Evolutionary conservation across 1,139 yeast genomes (phyloP).

Genomic region (Meyerozyma athensensis): DNA sequence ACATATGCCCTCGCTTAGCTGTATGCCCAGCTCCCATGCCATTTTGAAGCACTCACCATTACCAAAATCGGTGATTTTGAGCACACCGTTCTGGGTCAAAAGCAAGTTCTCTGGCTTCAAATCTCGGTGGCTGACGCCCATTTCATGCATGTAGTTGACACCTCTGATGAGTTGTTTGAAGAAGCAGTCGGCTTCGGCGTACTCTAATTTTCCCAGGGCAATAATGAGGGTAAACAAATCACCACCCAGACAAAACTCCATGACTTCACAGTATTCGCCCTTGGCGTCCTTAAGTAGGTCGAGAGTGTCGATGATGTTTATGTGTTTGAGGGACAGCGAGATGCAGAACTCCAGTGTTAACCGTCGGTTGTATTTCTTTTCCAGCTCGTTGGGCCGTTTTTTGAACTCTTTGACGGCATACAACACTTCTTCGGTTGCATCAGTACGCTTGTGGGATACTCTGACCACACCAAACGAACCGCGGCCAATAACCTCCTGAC

Average conservation of each 20-base stretch:
- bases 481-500: conserved; percentile 46
- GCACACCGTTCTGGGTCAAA: conserved; percentile 69
- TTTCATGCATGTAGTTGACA: conserved; percentile 91
- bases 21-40: conserved; percentile 94
- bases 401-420: conserved; percentile 48
- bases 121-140: conserved; percentile 96
- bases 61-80: conserved; percentile 94
- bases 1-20: conserved; percentile 77
- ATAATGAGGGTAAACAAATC: conserved; percentile 83
- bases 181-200: conserved; percentile 89
- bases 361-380: conserved; percentile 41
- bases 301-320: conserved; percentile 70
- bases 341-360: conserved; percentile 46
- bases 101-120: conserved; percentile 89
- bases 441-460: conserved; percentile 37
- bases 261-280: conserved; percentile 92
- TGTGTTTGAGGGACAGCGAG: conserved; percentile 42
- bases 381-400: conserved; percentile 37
- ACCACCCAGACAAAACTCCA: conserved; percentile 96
- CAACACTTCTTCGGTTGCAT: conserved; percentile 25
- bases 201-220: conserved; percentile 78
- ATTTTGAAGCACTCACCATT: conserved; percentile 91
- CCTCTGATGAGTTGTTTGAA: conserved; percentile 90
- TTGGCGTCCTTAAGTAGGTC: conserved; percentile 86
- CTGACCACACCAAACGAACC: conserved; percentile 48